A percentile compares a stretch with the other conserved stretches of the same genome.
These are phyloP conservation scores for Tremella yokohamensis DNA, from an alignment of 768 basidiomycete genomes.

Conservation along the genomic window DNA sequence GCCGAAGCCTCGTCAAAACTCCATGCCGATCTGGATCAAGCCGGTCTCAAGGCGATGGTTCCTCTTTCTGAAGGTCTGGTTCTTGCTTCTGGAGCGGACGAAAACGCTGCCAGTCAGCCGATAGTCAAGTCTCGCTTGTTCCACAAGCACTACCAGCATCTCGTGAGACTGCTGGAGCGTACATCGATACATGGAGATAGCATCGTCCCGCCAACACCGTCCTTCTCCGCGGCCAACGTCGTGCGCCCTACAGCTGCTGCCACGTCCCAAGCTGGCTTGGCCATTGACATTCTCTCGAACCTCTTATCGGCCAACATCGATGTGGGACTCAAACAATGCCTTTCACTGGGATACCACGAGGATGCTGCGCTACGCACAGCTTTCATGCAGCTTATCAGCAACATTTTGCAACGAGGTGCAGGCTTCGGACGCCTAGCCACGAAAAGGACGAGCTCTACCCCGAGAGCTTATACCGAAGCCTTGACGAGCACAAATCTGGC, in stretches of 20 bases:
- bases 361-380: conserved; percentile 69
- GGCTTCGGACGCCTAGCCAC: conserved; percentile 58
- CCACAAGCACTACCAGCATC: conserved; percentile 67
- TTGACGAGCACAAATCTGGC: conserved; percentile 26
- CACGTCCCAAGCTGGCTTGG: conserved; percentile 56
- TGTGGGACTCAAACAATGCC: conserved; percentile 81
- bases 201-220: not conserved
- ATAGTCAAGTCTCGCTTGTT: conserved; percentile 75
- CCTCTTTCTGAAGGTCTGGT: conserved; percentile 72
- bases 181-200: conserved; percentile 16
- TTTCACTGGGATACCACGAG: conserved; percentile 70
- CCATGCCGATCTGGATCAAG: conserved; percentile 63
- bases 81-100: conserved; percentile 60
- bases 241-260: not conserved
- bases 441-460: conserved; percentile 12
- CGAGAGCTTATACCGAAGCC: conserved; percentile 20
- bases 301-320: conserved; percentile 80
- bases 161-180: conserved; percentile 49
- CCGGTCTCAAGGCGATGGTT: conserved; percentile 69
- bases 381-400: conserved; percentile 78
- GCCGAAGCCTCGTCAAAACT: conserved; percentile 13
- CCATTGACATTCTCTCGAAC: conserved; percentile 75
- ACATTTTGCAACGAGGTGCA: conserved; percentile 73
- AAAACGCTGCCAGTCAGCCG: conserved; percentile 58
- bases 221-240: not conserved